Base-by-base conservation (phyloP, 495 filamentous ascomycete genomes). In the Letharia lupina region DNA sequence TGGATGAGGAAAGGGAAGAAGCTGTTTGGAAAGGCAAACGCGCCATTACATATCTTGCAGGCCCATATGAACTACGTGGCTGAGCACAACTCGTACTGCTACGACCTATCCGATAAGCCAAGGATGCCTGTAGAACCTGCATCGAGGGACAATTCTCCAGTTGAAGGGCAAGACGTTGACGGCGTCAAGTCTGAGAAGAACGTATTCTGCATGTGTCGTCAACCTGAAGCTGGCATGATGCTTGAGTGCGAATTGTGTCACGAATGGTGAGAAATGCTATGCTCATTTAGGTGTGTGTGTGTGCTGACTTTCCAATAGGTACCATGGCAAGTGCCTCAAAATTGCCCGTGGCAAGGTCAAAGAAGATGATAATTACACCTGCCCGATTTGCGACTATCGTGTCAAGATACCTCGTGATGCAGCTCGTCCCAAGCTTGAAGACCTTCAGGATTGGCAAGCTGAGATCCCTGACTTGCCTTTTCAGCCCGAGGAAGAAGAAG, bases 1-100 rank as follows among this genome's bases (percentile, higher is more conserved):
- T 99, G 94, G 94, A 99, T 99, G 94, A 81, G 94, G 52, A 90
- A 92, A 70, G 94, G 94, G 40, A 99, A 99, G 78, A 98, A 98
- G 77, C 78, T 99, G 0, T 99, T 99, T 70, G 95, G 95, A 47
- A 99, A 99, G 76, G 93, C 95, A 4, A 99, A 99, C 74, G 94
- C 94, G 5, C 94, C 94, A 15, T 76, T 99, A 40, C 94, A 98
- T 72, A 99, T 99, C 67, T 78, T 99, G 37, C 90, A 90, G 66
- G 86, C 84, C 35, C 93, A 99, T 70, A 96, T 99, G 92, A 88
- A 92, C 62, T 90, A 92, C 73, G 95, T 98, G 6, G 84, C 90
- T 31, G 87, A 89, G 57, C 87, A 91, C 41, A 99, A 99, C 68
- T 75, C 85, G 35, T 88, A 88, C 68, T 99, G 94, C 76, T 98